phyloP scores from a whole-genome alignment of 2,329 filamentous ascomycete genomes.

The Ophiostoma novo-ulmi region DNA sequence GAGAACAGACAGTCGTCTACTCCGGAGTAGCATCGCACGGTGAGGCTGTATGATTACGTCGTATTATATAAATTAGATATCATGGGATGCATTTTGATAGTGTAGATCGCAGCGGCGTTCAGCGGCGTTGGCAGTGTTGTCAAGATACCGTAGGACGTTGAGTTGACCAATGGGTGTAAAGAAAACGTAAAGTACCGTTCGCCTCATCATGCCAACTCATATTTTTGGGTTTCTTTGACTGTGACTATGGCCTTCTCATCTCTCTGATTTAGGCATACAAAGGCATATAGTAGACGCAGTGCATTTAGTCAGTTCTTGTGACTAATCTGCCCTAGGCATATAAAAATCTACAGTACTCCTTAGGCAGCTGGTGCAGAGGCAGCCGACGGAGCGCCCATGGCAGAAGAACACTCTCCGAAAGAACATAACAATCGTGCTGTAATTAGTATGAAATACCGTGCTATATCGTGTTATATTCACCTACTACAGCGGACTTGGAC shows the following conservation, averaged over 20 bases:
- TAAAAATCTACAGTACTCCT: neutral
- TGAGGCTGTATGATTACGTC: conserved; percentile 14
- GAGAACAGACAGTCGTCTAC: neutral
- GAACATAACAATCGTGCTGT: neutral
- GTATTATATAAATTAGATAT: conserved; percentile 13
- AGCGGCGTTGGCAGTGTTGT: no score
- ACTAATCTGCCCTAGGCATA: no score
- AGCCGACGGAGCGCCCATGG: conserved; percentile 9
- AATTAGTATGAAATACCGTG: neutral
- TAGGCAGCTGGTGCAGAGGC: neutral
- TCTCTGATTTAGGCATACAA: no score
- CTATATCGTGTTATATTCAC: no score
- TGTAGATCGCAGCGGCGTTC: neutral
- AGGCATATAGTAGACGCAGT: no score
- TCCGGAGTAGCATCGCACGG: neutral
- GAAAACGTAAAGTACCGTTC: no score
- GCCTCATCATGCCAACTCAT: no score
- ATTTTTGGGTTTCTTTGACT: no score
- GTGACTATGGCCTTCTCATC: no score
- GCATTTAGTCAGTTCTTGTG: no score
- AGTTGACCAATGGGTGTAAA: no score
- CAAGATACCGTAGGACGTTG: no score
- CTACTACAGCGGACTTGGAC: neutral
- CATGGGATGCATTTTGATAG: neutral
- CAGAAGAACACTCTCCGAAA: neutral